Percentiles rank a stretch among this genome's conserved stretches.
Evolutionary conservation across 768 basidiomycete genomes (phyloP).

Genomic region (Suillus clintonianus): DNA sequence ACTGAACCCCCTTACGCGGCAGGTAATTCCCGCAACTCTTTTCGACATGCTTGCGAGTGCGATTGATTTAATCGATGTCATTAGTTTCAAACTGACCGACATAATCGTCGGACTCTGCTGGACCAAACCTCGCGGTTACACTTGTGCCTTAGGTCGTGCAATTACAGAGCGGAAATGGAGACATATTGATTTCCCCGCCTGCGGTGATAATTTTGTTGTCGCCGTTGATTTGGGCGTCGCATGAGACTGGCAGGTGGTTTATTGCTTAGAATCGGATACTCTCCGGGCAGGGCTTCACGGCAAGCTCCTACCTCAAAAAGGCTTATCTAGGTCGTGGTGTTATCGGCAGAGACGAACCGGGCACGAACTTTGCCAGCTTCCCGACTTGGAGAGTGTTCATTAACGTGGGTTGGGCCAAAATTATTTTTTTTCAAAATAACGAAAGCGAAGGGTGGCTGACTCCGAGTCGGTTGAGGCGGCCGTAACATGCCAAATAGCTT

Average conservation of each 20-base stretch:
- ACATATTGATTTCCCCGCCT: conserved; percentile 11
- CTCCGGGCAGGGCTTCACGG: conserved; percentile 30
- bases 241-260: conserved; percentile 15
- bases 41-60: conserved; percentile 70
- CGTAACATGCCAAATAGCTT: conserved; percentile 26
- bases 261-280: conserved; percentile 16
- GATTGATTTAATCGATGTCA: conserved; percentile 56
- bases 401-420: conserved; percentile 30
- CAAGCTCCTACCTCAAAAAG: conserved; percentile 31
- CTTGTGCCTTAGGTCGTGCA: conserved; percentile 60
- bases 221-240: conserved; percentile 14
- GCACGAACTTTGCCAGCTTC: conserved; percentile 40
- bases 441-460: conserved; percentile 30
- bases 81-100: conserved; percentile 57
- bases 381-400: conserved; percentile 38
- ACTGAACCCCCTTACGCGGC: conserved; percentile 41
- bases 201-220: conserved; percentile 19
- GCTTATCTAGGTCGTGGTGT: conserved; percentile 33
- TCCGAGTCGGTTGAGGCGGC: conserved; percentile 30
- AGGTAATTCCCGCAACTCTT: conserved; percentile 60
- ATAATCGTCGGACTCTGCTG: conserved; percentile 71
- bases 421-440: conserved; percentile 28
- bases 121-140: conserved; percentile 64
- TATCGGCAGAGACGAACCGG: conserved; percentile 45
- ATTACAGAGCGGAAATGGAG: conserved; percentile 28